Percentiles rank a stretch among this genome's conserved stretches.
These are phyloP conservation scores for Massarina eburnea DNA, from an alignment of 2,329 filamentous ascomycete species.

Conservation along the genomic window DNA sequence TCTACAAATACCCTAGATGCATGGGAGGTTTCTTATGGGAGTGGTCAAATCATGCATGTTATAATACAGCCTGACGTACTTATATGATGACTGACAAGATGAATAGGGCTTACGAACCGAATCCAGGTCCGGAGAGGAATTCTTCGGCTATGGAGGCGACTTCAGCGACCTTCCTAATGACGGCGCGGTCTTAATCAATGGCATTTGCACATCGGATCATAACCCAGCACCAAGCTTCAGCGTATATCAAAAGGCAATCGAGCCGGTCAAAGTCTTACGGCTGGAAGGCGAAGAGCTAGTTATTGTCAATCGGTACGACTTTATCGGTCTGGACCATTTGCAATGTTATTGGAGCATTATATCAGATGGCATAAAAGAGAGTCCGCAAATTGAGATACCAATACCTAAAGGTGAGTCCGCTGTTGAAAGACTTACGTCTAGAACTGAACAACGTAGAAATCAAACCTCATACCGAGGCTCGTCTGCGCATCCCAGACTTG, in stretches of 20 bases:
- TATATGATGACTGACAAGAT: too few species aligned
- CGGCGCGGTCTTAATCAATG: constrained; percentile 49
- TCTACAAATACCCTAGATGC: constrained; percentile 61
- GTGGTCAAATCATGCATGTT: constrained; percentile 51
- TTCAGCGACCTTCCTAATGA: constrained; percentile 47
- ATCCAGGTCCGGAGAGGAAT: constrained; percentile 42
- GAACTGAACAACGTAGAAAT: too few species aligned
- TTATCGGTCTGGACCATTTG: constrained; percentile 42
- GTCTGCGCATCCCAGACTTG: too few species aligned
- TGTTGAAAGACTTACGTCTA: too few species aligned
- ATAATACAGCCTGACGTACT: too few species aligned
- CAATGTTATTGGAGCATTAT: constrained; percentile 10
- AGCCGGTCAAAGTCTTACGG: constrained; percentile 42
- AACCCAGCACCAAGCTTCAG: constrained; percentile 43
- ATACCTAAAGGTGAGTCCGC: constrained; percentile 18
- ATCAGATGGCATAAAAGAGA: not conserved
- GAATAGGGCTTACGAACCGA: constrained; percentile 45
- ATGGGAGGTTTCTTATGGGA: constrained; percentile 62
- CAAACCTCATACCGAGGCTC: too few species aligned
- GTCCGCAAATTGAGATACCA: constrained; percentile 23
- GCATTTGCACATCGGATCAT: constrained; percentile 46
- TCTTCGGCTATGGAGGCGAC: constrained; percentile 48
- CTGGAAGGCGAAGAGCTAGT: constrained; percentile 20
- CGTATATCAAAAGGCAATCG: constrained; percentile 49
- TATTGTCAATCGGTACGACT: constrained; percentile 41